These are phyloP conservation scores for Penicillium sp. DNA, from an alignment of 2,329 filamentous ascomycete genomes.

Conservation along the genomic window DNA sequence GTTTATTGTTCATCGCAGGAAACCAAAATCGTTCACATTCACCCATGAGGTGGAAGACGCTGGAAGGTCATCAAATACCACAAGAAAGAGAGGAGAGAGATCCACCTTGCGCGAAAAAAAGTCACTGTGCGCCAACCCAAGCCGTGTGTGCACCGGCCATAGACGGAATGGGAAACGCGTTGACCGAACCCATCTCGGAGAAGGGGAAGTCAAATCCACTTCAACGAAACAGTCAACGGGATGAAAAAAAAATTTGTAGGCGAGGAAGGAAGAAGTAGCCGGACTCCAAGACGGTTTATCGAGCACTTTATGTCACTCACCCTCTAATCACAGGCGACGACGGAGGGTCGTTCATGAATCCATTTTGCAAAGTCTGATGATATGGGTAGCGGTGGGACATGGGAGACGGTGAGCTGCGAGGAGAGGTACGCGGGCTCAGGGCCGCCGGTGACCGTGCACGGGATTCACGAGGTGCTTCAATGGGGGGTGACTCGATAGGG, in stretches of 20 bases:
- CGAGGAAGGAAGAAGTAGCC: slow-evolving; percentile 9
- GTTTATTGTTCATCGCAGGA: slow-evolving; percentile 40
- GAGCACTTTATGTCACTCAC: slow-evolving; percentile 23
- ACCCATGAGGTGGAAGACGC: background rate
- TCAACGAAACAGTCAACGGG: slow-evolving; percentile 21
- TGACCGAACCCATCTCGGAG: slow-evolving; percentile 13
- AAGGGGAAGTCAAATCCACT: slow-evolving; percentile 17
- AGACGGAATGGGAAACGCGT: slow-evolving; percentile 12
- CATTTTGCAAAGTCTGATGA: slow-evolving; percentile 16
- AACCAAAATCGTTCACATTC: slow-evolving; percentile 2
- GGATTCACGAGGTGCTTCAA: slow-evolving; percentile 13
- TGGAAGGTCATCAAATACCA: slow-evolving; percentile 3
- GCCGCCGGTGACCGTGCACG: slow-evolving; percentile 4
- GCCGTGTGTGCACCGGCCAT: slow-evolving; percentile 12
- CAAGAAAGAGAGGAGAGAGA: background rate
- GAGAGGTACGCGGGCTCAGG: slow-evolving; percentile 18
- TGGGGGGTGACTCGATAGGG: slow-evolving; percentile 8
- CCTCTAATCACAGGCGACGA: slow-evolving; percentile 29
- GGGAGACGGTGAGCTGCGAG: slow-evolving; percentile 21
- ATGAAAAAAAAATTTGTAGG: slow-evolving; percentile 4
- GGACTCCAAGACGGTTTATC: slow-evolving; percentile 16
- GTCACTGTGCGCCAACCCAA: slow-evolving; percentile 21
- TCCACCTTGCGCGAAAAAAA: background rate
- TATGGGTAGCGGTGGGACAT: slow-evolving; percentile 28
- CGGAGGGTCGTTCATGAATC: slow-evolving; percentile 27